phyloP scores from a whole-genome alignment of 2,329 filamentous ascomycete species.

The Trichothecium sympodiale region DNA sequence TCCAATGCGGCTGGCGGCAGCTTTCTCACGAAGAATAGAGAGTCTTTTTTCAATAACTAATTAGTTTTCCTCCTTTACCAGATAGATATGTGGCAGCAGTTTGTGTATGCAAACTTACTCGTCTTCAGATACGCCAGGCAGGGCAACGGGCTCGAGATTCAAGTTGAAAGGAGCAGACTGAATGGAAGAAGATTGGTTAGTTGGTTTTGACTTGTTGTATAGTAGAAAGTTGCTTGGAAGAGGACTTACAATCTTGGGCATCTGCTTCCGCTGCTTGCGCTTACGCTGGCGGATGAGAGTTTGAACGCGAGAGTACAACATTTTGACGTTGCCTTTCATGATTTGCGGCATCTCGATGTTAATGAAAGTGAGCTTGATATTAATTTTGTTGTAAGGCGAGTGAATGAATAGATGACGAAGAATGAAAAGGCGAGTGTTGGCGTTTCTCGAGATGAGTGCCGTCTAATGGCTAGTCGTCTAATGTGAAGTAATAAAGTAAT shows the following conservation, averaged over 20 bases:
- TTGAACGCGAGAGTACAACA: constrained; percentile 32
- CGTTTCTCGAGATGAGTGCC: too few species aligned
- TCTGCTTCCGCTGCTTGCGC: constrained; percentile 28
- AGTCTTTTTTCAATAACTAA: constrained; percentile 21
- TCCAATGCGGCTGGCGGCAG: constrained; percentile 36
- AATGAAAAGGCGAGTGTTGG: too few species aligned
- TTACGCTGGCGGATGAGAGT: constrained; percentile 26
- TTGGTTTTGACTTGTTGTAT: too few species aligned
- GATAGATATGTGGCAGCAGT: neutral
- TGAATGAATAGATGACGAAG: too few species aligned
- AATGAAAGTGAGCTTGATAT: too few species aligned
- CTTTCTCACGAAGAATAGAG: constrained; percentile 39
- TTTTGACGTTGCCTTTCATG: constrained; percentile 24
- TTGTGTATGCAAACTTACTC: constrained; percentile 33
- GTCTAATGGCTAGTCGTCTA: constrained; percentile 7
- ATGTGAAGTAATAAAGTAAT: neutral
- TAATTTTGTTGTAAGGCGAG: too few species aligned
- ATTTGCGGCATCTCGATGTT: constrained; percentile 1
- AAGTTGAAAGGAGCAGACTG: constrained; percentile 51
- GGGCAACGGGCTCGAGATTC: constrained; percentile 37
- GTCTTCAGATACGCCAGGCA: constrained; percentile 46
- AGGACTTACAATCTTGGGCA: constrained; percentile 35
- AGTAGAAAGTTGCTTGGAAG: constrained; percentile 1
- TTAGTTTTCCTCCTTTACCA: neutral
- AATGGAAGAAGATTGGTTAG: too few species aligned